Evolutionary conservation across 495 filamentous ascomycete genomes (phyloP), one percentile per base, ranked within the genome.

Genomic region (Hypoxylon intermedium): DNA sequence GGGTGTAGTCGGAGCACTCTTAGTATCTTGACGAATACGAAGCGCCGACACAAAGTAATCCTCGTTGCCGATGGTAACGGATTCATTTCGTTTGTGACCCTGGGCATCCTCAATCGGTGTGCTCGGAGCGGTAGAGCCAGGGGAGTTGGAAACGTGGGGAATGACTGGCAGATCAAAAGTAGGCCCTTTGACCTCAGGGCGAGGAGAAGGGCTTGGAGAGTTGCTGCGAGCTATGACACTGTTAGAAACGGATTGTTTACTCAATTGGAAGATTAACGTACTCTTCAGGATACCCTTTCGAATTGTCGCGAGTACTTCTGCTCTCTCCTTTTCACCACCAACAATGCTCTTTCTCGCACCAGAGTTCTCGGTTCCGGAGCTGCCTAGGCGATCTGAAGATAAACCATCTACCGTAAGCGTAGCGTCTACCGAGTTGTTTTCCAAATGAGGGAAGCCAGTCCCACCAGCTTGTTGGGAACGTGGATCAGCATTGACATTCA

Each of bases 201-300:
- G 77, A 19, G 81, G 75, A 12, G 87, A 80, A 12, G 90, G 88
- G 41, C 89, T 92, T 2, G 87, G 83, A 24, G 83, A 84, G 31
- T 84, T 86, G 21, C 85, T 87, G 57, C 68, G 68, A 52, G 68
- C 66, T 69, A 26, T 3, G 19, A 31, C 19, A n/a, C 16, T 24
- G 41, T 49, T 84, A 58, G 42, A 41, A 53, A 11, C 43, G 21
- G 67, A 63, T 46, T 67, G 3, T 16, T 34, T 6, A 42, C 4
- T 1, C 12, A 2, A 6, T 31, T 11, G n/a, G 12, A 56, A 1
- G 31, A 18, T n/a, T 9, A 26, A 81, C 90, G 60, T 82, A 94
- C 93, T 89, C 72, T 99, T 99, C 37, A 99, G 73, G 38, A 99
- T 99, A 13, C 94, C 93, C 73, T 93, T 96, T 61, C 89, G 89